Conservation (phyloP, 345 rosid genomes). For the Tarenaya hassleriana region DNA sequence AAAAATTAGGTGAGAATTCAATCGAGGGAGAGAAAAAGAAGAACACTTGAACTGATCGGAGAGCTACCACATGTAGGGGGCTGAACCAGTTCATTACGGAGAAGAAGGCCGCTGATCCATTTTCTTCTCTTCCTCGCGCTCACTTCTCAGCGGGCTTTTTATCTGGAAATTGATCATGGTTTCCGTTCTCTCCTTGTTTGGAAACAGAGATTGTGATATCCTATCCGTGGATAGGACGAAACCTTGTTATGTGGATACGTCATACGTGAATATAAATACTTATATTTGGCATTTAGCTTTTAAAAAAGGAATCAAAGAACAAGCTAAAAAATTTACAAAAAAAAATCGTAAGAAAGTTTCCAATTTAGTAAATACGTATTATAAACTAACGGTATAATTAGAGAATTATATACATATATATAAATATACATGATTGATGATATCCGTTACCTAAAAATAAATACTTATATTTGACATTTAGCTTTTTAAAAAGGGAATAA, state of each 20-base stretch:
- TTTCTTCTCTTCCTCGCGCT: constrained; percentile 16
- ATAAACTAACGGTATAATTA: background rate
- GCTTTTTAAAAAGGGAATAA: no score
- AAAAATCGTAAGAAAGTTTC: no score
- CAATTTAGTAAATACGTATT: background rate
- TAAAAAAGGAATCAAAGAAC: no score
- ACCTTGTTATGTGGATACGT: no score
- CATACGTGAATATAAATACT: no score
- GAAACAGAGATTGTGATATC: no score
- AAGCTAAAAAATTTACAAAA: no score
- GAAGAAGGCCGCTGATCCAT: constrained; percentile 64
- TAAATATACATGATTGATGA: background rate
- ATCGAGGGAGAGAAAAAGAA: constrained; percentile 3
- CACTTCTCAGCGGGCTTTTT: background rate
- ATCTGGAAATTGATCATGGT: constrained; percentile 17
- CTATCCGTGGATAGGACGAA: no score
- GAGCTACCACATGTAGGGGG: constrained; percentile 87
- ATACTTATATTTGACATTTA: no score
- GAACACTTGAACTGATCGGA: constrained; percentile 62
- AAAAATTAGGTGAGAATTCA: background rate
- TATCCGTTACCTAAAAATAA: no score
- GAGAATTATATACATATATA: background rate
- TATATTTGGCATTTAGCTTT: no score
- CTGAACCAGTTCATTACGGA: constrained; percentile 53
- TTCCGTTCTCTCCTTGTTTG: no score